Evolutionary conservation across 2,329 filamentous ascomycete genomes (phyloP).

Genomic region (Aspergillus felis): DNA sequence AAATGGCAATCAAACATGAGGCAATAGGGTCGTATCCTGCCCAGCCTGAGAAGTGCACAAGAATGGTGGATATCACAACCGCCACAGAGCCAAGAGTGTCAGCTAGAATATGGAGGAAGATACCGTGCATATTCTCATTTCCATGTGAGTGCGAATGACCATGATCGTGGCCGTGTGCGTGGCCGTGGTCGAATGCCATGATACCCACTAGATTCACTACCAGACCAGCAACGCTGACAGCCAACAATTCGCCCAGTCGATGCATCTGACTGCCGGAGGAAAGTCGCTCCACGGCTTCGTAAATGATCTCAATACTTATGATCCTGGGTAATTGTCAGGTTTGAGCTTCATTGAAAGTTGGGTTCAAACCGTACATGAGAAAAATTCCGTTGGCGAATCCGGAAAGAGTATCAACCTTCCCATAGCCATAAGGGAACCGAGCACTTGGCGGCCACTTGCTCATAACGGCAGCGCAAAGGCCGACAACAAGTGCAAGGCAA

Average conservation of each 20-base stretch:
- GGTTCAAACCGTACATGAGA: constrained; percentile 62
- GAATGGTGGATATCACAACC: constrained; percentile 83
- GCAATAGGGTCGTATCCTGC: constrained; percentile 91
- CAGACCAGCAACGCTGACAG: constrained; percentile 82
- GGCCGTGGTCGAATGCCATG: constrained; percentile 70
- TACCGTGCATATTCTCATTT: constrained; percentile 98
- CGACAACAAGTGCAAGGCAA: constrained; percentile 86
- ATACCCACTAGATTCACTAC: constrained; percentile 91
- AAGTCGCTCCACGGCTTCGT: constrained; percentile 86
- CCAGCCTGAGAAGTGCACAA: constrained; percentile 87
- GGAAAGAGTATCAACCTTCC: constrained; percentile 93
- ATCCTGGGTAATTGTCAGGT: constrained; percentile 53
- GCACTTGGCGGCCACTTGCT: constrained; percentile 93
- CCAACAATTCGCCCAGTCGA: constrained; percentile 77
- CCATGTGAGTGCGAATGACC: constrained; percentile 56
- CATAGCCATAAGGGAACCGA: constrained; percentile 89
- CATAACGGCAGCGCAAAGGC: constrained; percentile 86
- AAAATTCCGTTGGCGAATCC: constrained; percentile 97
- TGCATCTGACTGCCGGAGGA: constrained; percentile 80
- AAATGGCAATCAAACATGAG: constrained; percentile 84
- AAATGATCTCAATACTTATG: constrained; percentile 92
- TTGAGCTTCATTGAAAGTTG: background rate
- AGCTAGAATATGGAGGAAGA: constrained; percentile 91
- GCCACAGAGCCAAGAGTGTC: constrained; percentile 93
- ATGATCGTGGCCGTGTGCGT: constrained; percentile 48